Evolutionary conservation across 768 basidiomycete genomes (phyloP).

Genomic region (Leccinum truebloodii): DNA sequence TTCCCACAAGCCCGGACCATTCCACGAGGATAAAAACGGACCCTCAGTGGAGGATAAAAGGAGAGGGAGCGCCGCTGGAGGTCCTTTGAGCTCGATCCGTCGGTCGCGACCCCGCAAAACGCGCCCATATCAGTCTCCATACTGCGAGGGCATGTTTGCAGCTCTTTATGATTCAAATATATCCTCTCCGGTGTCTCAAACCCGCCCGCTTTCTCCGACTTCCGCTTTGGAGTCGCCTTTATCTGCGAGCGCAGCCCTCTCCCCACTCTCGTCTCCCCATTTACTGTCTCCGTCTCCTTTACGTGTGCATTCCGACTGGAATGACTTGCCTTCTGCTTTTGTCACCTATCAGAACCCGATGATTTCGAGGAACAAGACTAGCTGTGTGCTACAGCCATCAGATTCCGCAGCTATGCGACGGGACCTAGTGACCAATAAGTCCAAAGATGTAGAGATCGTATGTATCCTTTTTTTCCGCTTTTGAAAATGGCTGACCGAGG

Average conservation of each 20-base stretch:
- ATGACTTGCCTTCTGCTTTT: neutral
- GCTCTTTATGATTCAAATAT: conserved; percentile 6
- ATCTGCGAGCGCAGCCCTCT: conserved; percentile 12
- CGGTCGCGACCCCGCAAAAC: conserved; percentile 33
- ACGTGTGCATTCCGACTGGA: conserved; percentile 1
- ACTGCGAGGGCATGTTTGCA: conserved; percentile 17
- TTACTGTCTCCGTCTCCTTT: conserved; percentile 19
- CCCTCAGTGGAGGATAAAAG: conserved; percentile 28
- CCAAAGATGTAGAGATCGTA: conserved; percentile 35
- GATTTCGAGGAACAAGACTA: conserved; percentile 6
- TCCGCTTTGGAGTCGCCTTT: conserved; percentile 3
- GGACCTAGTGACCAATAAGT: conserved; percentile 16
- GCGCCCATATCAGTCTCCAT: conserved; percentile 9
- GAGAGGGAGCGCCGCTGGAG: conserved; percentile 37
- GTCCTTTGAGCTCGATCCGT: conserved; percentile 28
- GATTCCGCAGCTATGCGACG: conserved; percentile 23
- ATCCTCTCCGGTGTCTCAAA: conserved; percentile 7
- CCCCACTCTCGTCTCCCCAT: conserved; percentile 17
- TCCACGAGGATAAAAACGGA: conserved; percentile 22
- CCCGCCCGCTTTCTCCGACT: conserved; percentile 2
- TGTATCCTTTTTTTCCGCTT: neutral
- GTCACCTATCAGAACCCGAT: conserved; percentile 18
- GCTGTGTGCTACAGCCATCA: conserved; percentile 23
- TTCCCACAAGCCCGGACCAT: conserved; percentile 31
- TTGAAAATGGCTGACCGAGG: conserved; percentile 4